Evolutionary conservation across 2,329 filamentous ascomycete genomes (phyloP), one percentile per base, ranked within the genome.

Genomic region (Sphaerostilbella broomeana): DNA sequence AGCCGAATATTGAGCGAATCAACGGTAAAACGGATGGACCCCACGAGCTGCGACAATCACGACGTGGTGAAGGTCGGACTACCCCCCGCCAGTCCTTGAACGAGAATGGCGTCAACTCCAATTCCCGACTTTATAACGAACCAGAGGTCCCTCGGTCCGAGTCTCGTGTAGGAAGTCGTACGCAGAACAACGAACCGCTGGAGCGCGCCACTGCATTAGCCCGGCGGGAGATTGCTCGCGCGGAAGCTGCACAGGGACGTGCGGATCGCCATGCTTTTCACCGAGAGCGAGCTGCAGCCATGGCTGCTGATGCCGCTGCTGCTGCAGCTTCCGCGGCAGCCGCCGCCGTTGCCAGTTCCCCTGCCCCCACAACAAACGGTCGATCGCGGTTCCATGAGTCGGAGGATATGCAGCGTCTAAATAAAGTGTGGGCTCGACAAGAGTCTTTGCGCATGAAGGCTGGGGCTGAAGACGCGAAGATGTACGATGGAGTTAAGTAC

Each of bases 401-500:
- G 2, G 63, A 65, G 12, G 61, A 74, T 16, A 63, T 76, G 45
- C 65, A 68, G 37, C 65, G 72, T 2, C 62, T 78, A 16, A 73
- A 77, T 46, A 67, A 68, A 44, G 66, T 78, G 1, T 79, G 75
- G 75, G 67, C 62, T 0, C 62, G 67, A 1, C 73, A 78, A 46
- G 73, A 77, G 51, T 63, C 62, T 3, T 57, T 69, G 8, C 61
- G 70, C 3, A 57, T 67, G 38, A 63, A 62, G 24, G 59, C 59
- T 6, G 64, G 58, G 3, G 56, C 61, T 8, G 67, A 77, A 12
- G 72, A 77, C 16, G 68, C 70, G 38, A 81, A 76, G 57, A 70
- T 76, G 12, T 70, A 75, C 49, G 66, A 67, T 18, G 77, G 76
- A 17, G 61, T 79, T 52, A 79, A 76, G 54, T 82, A 81, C 47